Conservation (phyloP, 2,329 filamentous ascomycete species). For the Exutisphaerella laricina region DNA sequence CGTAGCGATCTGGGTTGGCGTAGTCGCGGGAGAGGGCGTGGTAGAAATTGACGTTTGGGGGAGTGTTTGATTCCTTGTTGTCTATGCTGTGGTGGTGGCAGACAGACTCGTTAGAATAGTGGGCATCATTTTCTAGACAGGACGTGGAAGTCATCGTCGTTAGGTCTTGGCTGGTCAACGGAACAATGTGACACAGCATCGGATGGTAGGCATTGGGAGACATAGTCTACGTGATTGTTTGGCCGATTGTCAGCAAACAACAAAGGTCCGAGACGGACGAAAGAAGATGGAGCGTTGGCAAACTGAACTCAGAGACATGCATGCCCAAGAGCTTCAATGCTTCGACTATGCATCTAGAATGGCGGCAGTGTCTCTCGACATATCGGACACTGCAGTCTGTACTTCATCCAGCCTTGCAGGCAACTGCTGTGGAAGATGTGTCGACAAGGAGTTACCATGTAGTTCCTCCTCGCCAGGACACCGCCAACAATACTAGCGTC, state of each 20-base stretch:
- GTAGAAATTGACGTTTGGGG: not conserved
- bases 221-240: not conserved
- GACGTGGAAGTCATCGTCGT: no score
- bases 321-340: no score
- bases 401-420: slow-evolving; percentile 93
- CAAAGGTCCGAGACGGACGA: no score
- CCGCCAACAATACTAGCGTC: slow-evolving; percentile 48
- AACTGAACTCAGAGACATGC: no score
- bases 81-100: no score
- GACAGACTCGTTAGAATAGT: no score
- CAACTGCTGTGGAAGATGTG: slow-evolving; percentile 94
- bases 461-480: slow-evolving; percentile 71
- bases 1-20: not conserved
- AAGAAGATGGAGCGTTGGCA: no score
- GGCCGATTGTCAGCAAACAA: slow-evolving; percentile 1
- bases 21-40: not conserved
- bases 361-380: slow-evolving; percentile 86
- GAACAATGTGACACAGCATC: no score
- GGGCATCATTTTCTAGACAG: no score
- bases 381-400: slow-evolving; percentile 88
- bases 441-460: slow-evolving; percentile 96
- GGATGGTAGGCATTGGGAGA: not conserved
- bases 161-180: no score
- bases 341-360: slow-evolving; percentile 54
- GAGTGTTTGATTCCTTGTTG: no score